Conservation (phyloP, 257 asterid genomes). For the Eustoma russellianum region DNA sequence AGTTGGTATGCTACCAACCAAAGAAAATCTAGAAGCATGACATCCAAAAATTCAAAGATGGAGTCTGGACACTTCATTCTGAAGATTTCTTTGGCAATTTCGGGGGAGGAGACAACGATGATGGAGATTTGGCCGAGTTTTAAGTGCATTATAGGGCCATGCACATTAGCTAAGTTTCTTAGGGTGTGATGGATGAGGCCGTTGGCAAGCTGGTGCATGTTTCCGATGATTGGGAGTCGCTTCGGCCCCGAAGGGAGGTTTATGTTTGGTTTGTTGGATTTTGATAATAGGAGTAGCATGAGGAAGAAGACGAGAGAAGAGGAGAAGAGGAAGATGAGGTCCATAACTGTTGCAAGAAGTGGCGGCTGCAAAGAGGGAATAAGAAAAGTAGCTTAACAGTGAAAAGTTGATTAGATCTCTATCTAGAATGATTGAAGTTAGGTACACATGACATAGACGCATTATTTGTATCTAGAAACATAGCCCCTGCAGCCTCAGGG, state of each 20-base stretch:
- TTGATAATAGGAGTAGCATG: background rate
- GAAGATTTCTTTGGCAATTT: conserved; percentile 10
- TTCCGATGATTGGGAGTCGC: conserved; percentile 1
- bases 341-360: background rate
- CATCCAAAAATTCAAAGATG: too few species aligned
- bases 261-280: background rate
- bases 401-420: too few species aligned
- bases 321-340: background rate
- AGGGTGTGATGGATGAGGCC: background rate
- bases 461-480: too few species aligned
- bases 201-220: conserved; percentile 1
- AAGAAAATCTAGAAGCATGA: too few species aligned
- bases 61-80: too few species aligned
- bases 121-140: background rate
- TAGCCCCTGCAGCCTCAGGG: too few species aligned
- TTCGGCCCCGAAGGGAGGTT: conserved; percentile 3
- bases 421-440: too few species aligned
- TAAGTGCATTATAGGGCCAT: background rate
- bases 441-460: too few species aligned
- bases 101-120: background rate
- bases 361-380: too few species aligned
- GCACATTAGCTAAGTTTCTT: background rate
- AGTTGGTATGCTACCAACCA: too few species aligned
- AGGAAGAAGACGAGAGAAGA: background rate
- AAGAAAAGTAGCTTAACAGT: too few species aligned